phyloP scores from a whole-genome alignment of 305 asterid genomes.

The Fraxinus ornus region DNA sequence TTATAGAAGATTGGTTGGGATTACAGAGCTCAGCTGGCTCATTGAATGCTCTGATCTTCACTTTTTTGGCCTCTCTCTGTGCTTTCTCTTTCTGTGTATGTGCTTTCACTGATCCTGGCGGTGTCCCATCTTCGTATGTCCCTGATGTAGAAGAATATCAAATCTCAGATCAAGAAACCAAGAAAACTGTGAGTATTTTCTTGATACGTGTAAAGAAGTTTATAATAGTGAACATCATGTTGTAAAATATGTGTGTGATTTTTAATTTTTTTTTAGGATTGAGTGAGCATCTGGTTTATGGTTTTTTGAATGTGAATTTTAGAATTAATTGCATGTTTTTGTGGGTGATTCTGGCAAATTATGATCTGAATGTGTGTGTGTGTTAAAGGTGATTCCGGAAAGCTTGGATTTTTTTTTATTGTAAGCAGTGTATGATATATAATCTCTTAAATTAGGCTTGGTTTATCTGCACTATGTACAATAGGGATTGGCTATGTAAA shows the following conservation, averaged over 20 bases:
- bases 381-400: neutral
- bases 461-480: neutral
- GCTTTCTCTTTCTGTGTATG: conserved; percentile 59
- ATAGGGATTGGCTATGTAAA: neutral
- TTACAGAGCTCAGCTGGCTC: conserved; percentile 66
- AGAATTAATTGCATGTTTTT: neutral
- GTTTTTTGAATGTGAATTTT: neutral
- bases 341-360: neutral
- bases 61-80: conserved; percentile 48
- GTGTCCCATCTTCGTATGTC: conserved; percentile 65
- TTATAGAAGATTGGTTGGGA: conserved; percentile 61
- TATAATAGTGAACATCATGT: conserved; percentile 6
- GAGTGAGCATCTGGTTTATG: neutral
- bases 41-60: conserved; percentile 59
- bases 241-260: neutral
- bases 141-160: conserved; percentile 73
- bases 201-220: neutral
- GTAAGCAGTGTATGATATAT: neutral
- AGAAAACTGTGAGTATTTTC: conserved; percentile 46
- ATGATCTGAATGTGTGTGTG: neutral
- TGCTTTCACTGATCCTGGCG: conserved; percentile 85
- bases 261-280: neutral
- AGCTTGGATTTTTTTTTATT: neutral
- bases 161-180: conserved; percentile 53
- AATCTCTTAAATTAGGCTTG: neutral